A percentile compares a stretch with the other conserved stretches of the same genome.
phyloP scores from a whole-genome alignment of 202 grass and related monocot species.

The Zoysia matrella region DNA sequence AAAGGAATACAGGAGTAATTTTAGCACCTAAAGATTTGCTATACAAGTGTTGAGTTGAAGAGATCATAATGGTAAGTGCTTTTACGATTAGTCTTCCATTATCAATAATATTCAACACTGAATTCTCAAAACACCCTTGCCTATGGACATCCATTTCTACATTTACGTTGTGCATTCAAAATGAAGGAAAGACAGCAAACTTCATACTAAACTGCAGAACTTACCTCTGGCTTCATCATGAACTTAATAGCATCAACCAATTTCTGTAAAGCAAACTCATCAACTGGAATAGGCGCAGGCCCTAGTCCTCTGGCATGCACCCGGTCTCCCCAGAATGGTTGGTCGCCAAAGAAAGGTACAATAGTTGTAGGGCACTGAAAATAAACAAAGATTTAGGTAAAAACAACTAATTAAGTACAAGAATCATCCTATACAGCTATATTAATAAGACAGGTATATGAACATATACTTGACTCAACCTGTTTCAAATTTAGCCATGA shows the following conservation, averaged over 20 bases:
- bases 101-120: background rate
- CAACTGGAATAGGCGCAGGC: slow-evolving; percentile 79
- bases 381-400: slow-evolving; percentile 29
- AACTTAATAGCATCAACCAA: slow-evolving; percentile 80
- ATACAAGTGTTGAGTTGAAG: slow-evolving; percentile 6
- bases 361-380: slow-evolving; percentile 93
- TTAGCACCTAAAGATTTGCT: background rate
- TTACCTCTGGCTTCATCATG: slow-evolving; percentile 73
- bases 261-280: slow-evolving; percentile 77
- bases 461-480: background rate
- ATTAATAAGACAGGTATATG: background rate
- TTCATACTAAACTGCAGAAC: slow-evolving; percentile 2
- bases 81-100: background rate
- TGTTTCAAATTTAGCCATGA: background rate
- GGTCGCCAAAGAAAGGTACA: slow-evolving; percentile 95
- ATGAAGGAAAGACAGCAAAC: background rate
- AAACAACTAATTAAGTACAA: slow-evolving; percentile 33
- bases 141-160: background rate
- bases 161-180: background rate
- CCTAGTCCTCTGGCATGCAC: slow-evolving; percentile 87
- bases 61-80: background rate
- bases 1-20: background rate
- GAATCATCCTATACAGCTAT: background rate
- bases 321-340: slow-evolving; percentile 92
- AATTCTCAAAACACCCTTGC: background rate